Evolutionary conservation across 768 basidiomycete species (phyloP), one percentile per base, ranked within the genome.

Genomic region (Lactarius trivialis): DNA sequence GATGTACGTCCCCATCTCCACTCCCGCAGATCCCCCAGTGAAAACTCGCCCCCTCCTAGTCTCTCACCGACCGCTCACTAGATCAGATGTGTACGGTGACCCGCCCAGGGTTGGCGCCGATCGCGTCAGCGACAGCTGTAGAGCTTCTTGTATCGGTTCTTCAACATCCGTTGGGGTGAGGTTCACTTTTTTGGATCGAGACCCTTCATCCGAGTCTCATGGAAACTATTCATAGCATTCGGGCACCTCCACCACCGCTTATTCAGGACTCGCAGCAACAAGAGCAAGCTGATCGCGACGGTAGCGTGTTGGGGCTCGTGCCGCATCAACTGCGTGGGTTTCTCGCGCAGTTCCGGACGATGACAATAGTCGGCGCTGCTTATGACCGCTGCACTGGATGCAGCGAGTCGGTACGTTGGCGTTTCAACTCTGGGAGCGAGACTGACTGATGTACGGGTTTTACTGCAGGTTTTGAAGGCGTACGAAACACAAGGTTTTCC

Each of bases 81-180:
- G 97, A 98, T 72, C 96, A 98, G 72, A 98, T 98, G 96, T 99
- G 97, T 71, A 98, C 97, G 0, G 97, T 99, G 33, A 98, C 96
- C 0, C 79, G 97, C 24, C 97, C 97, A 0, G 96, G 96, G 0
- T 80, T 98, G 2, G 97, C 96, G 0, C 85, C 93, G 0, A 93
- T 98, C 56, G 97, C 97, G 0, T 84, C 90, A 1, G 88, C 95
- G 0, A 90, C 89, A 0, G 94, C 93, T 0, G 96, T 98, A 1
- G 97, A 99, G 72, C 78, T 99, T 9, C 82, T 98, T 26, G 86
- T 91, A 1, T 91, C 93, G 0, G 74, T 97, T 3, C 68, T 98
- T 8, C 95, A 98, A 70, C 94, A 98, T 75, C 91, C 93, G 0
- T 78, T 86, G 24, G 89, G 93, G 93, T 95, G 70, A 14, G 19